Evolutionary conservation across 805 yeast genomes (phyloP).

Genomic region (Torulaspora microellipsoides): DNA sequence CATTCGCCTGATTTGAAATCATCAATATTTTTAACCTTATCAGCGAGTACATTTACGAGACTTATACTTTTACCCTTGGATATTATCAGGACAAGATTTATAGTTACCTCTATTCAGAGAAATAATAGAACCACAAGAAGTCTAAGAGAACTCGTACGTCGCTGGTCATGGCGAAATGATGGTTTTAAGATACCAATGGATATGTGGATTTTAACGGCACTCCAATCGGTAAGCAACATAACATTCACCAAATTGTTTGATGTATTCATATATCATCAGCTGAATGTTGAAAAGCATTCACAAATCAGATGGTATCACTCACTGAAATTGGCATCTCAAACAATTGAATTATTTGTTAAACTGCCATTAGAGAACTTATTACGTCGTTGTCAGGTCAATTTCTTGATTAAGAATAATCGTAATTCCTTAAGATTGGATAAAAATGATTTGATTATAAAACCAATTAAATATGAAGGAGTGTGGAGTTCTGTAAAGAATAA

Average conservation of each 20-base stretch:
- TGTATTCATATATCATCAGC: constrained; percentile 50
- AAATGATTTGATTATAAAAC: constrained; percentile 54
- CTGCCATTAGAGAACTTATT: constrained; percentile 85
- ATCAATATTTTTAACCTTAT: constrained; percentile 61
- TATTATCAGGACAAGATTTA: constrained; percentile 69
- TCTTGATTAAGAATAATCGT: constrained; percentile 41
- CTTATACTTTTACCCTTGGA: constrained; percentile 75
- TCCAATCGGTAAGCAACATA: constrained; percentile 58
- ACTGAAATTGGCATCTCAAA: constrained; percentile 54
- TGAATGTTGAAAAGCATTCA: constrained; percentile 62
- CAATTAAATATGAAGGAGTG: constrained; percentile 52
- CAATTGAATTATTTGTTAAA: constrained; percentile 65
- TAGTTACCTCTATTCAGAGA: constrained; percentile 57
- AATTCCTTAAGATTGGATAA: constrained; percentile 41
- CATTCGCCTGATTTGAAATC: constrained; percentile 73
- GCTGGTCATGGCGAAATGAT: constrained; percentile 38
- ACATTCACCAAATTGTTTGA: constrained; percentile 65
- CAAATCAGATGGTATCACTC: constrained; percentile 58
- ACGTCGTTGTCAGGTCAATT: constrained; percentile 75
- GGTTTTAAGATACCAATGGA: constrained; percentile 51
- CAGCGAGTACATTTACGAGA: constrained; percentile 70
- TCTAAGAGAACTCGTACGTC: constrained; percentile 60
- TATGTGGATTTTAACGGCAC: constrained; percentile 61
- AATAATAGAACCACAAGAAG: constrained; percentile 44
- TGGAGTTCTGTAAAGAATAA: constrained; percentile 50